These are phyloP conservation scores for Solanum rostratum DNA, from an alignment of 257 asterid species.

Conservation along the genomic window DNA sequence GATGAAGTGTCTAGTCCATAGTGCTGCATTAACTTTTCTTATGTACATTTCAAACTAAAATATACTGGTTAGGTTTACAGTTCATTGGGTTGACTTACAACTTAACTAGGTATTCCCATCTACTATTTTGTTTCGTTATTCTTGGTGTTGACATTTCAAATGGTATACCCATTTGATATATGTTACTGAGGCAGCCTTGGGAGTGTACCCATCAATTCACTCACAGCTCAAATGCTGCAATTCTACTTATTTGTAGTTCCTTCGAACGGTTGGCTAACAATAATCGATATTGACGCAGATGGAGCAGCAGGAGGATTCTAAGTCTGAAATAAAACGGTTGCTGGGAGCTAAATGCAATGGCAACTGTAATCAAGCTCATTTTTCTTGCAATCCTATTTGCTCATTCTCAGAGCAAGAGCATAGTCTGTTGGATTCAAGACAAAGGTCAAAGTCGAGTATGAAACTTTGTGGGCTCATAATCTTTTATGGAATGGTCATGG, in stretches of 20 bases:
- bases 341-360: constrained; percentile 13
- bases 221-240: background rate
- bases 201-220: background rate
- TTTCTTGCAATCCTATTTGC: constrained; percentile 47
- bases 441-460: constrained; percentile 42
- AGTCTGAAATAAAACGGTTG: constrained; percentile 12
- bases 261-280: background rate
- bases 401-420: constrained; percentile 46
- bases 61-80: background rate
- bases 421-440: constrained; percentile 22
- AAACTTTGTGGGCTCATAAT: constrained; percentile 55
- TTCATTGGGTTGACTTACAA: background rate
- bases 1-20: background rate
- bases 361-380: constrained; percentile 6
- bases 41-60: background rate
- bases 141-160: background rate
- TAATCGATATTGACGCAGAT: constrained; percentile 22
- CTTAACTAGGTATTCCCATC: background rate
- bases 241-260: background rate
- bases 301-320: constrained; percentile 23
- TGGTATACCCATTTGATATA: background rate
- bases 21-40: background rate
- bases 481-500: constrained; percentile 44
- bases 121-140: background rate
- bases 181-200: background rate